Base-by-base conservation (phyloP, 257 asterid species). In the Jacaranda mimosifolia region DNA sequence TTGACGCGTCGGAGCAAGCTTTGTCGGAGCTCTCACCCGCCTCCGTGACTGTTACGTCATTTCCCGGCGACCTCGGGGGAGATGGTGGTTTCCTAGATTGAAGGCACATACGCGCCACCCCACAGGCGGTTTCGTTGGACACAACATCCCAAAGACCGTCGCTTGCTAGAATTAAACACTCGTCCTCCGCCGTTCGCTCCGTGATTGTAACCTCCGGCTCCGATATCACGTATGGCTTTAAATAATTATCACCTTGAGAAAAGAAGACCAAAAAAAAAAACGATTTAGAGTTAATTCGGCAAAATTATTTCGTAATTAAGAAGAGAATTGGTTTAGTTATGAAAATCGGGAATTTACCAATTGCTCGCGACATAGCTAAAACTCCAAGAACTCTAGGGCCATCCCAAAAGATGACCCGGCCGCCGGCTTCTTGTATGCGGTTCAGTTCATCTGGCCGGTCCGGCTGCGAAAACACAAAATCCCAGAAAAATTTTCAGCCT, bases 71-170 rank as follows among this genome's bases (percentile, higher is more conserved):
- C 5, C 81, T 56, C 1, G 86, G 85, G 35, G 96, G 90, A 7
- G 96, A 85, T 1, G 84, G 79, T 1, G 85, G 89, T 26, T 84
- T 86, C 14, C 91, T 68, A 0, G 91, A 89, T 63, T 82, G 87
- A 5, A 95, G 78, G 80, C 98, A 95, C 96, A 86, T 95, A 0
- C 97, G 91, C 19, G 99, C 99, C 73, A 95, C 99, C 59, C 94
- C 84, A 49, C 99, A 95, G 0, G 99, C 99, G 4, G 99, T 95
- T 36, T 90, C 97, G 72, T 91, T 91, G 0, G 99, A 89, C 0
- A 95, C 96, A 38, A 93, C 99, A 39, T 95, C 99, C 99, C 99
- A 95, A 0, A 95, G 85, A 0, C 99, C 99, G 38, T 94, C 99
- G 57, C 97, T 94, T 0, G 97, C 99, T 5, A 94, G 66, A 0